Base-by-base conservation (phyloP, 2,329 filamentous ascomycete genomes). In the Dothideomycetes sp. region DNA sequence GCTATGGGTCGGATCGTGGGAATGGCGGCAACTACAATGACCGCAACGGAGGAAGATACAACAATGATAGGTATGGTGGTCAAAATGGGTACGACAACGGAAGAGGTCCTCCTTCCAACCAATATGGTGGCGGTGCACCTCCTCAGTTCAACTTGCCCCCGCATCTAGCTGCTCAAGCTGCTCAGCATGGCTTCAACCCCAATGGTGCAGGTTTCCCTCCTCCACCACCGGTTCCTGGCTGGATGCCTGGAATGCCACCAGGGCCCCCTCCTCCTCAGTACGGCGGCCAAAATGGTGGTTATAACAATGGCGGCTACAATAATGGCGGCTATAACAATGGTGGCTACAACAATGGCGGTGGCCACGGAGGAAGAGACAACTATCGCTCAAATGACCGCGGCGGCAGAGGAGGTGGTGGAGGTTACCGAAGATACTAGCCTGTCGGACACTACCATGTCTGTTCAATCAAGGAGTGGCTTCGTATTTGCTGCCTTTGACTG, bases 91-190 rank as follows among this genome's bases (percentile, higher is more conserved):
- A 27, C 22, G 22, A 27, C 12, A 43, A 52, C 38, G 44, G 22
- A 12, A 27, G 22, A 27, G 22, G 22, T 7, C 22, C 22, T 27
- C 22, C 22, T 7, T 12, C 7, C 7, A 27, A 27, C 22, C 22
- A 27, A 12, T 27, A 27, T 12, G 22, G 22, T 27, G 22, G 22
- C 22, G 12, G 22, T 12, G 47, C 44, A 45, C 50, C 38, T 45
- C 52, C 31, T 45, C 49, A 37, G 12, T 54, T 55, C 34, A 49
- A 50, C 18, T 41, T 57, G 19, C 58, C 59, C 4, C 55, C 52
- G 4, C 56, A 54, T 32, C 52, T 58, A 7, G 55, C 54, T 10
- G 50, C 52, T 36, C 55, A 58, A 33, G 55, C 56, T 34, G 55
- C 55, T 7, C 49, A 51, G 37, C 54, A 58, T 38, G 55, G 55